Base-by-base conservation (phyloP, 306 rosid genomes). In the Pyrus betulifolia region DNA sequence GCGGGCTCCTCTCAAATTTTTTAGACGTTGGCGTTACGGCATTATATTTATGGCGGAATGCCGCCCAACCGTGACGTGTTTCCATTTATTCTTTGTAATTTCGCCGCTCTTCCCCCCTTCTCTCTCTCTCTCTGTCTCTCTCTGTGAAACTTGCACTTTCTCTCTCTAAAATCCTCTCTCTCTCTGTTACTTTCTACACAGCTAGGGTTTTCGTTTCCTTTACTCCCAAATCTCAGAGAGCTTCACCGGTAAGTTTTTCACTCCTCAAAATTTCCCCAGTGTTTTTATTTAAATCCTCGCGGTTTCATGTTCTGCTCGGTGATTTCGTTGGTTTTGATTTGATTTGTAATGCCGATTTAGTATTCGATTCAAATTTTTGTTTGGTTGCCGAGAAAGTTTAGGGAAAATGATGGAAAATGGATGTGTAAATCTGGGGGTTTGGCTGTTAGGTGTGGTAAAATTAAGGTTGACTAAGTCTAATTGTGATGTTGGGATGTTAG, bases 171-270 rank as follows among this genome's bases (percentile, higher is more conserved):
- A 42, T 42, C 12, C 12, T 42, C 45, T 40, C 45, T 42, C 74
- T 33, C 70, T 33, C 70, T 76, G 76, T 82, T 60, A 15, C 82
- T 77, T 73, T 77, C 74, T 63, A 18, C 89, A 64, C 72, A 69
- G 80, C 78, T 87, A 82, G 88, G 96, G 87, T 90, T 95, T 51
- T 80, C 91, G 80, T 82, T 75, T 79, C 80, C 90, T 92, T 82
- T 83, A 81, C 96, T 88, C 82, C 77, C 30, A 88, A 87, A 71
- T 77, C 85, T 8, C 10, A 44, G 25, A 42, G 69, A 61, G 76
- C 86, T 70, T 81, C 82, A 35, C 81, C 44, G 93, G 96, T 92
- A 88, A 80, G 88, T 82, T 79, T 60, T 45, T 45, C 76, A 25
- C 44, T 64, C 35, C 25, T 64, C 10, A 38, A 23, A 17, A 35